Base-by-base conservation (phyloP, 1,139 yeast genomes). In the Kluyveromyces sp. region DNA sequence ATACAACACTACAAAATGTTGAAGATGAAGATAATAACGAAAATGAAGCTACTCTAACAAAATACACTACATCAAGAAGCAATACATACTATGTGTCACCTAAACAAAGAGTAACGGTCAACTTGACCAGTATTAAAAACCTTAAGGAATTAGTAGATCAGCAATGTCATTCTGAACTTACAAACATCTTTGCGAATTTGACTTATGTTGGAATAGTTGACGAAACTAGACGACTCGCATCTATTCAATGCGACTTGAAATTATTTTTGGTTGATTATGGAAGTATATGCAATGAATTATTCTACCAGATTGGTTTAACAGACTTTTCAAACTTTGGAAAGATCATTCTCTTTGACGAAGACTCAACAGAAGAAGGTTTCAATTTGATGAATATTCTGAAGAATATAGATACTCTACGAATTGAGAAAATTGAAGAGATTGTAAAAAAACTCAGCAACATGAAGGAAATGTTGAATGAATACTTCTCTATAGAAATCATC, bases 201-300 rank as follows among this genome's bases (percentile, higher is more conserved):
- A 78, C 83, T 0, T 88, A 76, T 59, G 82, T 92, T 7, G 98
- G 99, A 0, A 68, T 92, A 4, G 92, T 87, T 1, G 97, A 90
- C 61, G 77, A 75, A 28, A 60, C 65, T 3, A 75, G 79, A 52
- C 70, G 97, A 36, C 67, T 92, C 21, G 81, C 85, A 15, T 85
- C 96, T 27, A 72, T 92, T 45, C 99, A 94, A 60, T 77, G 81
- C 58, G 96, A 84, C 52, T 83, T 90, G 7, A 79, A 79, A 49
- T 69, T 92, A 33, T 84, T 76, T 59, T 65, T 92, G 25, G 80
- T 94, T 37, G 97, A 92, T 63, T 92, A 89, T 63, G 88, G 84
- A 0, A 73, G 85, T 0, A 63, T 88, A 1, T 69, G 83, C 32
- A 67, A 69, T 50, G 90, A 86, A 52, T 71, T 88, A 47, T 89